phyloP scores from a whole-genome alignment of 192 early-diverging fungal genomes.

The Podila epicladia region DNA sequence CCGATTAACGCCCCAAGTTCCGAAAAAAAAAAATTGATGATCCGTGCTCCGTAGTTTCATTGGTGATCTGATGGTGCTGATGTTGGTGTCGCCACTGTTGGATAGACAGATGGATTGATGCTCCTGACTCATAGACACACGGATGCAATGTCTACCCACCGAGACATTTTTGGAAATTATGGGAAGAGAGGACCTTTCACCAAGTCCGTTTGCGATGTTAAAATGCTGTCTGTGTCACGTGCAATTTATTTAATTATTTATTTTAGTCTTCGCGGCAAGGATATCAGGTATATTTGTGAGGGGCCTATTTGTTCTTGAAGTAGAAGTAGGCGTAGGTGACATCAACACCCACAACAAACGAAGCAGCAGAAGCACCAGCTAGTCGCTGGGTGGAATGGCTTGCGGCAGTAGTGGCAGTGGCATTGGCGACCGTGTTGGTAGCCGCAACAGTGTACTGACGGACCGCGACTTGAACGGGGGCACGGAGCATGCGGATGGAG shows the following conservation, averaged over 20 bases:
- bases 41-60: neutral
- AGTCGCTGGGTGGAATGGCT: constrained; percentile 27
- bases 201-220: too few relatives aligned
- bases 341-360: constrained; percentile 19
- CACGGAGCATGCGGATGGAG: constrained; percentile 9
- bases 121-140: neutral
- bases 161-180: constrained; percentile 6
- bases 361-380: constrained; percentile 10
- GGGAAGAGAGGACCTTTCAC: constrained; percentile 1
- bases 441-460: constrained; percentile 18
- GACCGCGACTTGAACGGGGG: constrained; percentile 6
- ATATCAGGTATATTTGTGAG: too few relatives aligned
- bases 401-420: neutral
- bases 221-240: too few relatives aligned
- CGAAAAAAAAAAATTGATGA: too few relatives aligned
- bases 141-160: constrained; percentile 3
- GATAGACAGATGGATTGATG: constrained; percentile 1
- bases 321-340: constrained; percentile 44
- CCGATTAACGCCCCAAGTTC: neutral
- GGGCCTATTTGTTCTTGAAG: neutral
- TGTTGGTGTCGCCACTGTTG: neutral
- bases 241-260: neutral
- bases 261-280: too few relatives aligned
- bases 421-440: neutral
- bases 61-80: neutral